Evolutionary conservation across 441 rosid genomes (phyloP).

Genomic region (Lepidium campestre): DNA sequence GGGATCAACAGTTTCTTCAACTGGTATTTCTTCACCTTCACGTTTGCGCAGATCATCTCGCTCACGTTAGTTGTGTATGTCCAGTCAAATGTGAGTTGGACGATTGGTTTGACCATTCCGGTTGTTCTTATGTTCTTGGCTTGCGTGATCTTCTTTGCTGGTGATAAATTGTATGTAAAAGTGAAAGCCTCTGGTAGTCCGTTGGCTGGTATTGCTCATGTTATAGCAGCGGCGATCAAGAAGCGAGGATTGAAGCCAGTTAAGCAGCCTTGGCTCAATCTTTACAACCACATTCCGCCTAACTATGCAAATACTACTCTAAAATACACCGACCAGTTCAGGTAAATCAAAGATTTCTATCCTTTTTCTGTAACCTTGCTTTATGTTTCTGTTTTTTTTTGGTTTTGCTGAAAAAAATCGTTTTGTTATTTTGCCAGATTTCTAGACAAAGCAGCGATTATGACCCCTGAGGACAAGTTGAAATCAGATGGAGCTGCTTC

Average conservation of each 20-base stretch:
- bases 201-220: constrained; percentile 54
- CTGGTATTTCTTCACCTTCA: constrained; percentile 79
- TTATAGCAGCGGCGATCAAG: constrained; percentile 48
- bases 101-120: constrained; percentile 64
- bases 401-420: neutral
- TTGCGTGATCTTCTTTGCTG: constrained; percentile 45
- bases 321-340: constrained; percentile 64
- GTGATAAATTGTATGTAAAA: constrained; percentile 59
- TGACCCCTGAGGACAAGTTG: constrained; percentile 41
- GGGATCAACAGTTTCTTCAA: constrained; percentile 76
- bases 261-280: constrained; percentile 51
- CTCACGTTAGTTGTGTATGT: constrained; percentile 56
- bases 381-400: neutral
- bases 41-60: constrained; percentile 62
- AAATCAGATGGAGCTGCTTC: constrained; percentile 56
- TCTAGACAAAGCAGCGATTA: constrained; percentile 68
- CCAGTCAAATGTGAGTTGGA: constrained; percentile 72
- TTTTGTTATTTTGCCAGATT: constrained; percentile 32
- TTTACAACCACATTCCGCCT: constrained; percentile 42
- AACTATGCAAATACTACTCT: constrained; percentile 40
- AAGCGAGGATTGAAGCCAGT: constrained; percentile 42
- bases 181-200: constrained; percentile 78
- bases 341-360: constrained; percentile 26
- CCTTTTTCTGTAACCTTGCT: neutral
- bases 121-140: constrained; percentile 55